A percentile compares a stretch with the other conserved stretches of the same genome.
phyloP scores from a whole-genome alignment of 352 stramenopile species.

The Pythium coloratum region DNA sequence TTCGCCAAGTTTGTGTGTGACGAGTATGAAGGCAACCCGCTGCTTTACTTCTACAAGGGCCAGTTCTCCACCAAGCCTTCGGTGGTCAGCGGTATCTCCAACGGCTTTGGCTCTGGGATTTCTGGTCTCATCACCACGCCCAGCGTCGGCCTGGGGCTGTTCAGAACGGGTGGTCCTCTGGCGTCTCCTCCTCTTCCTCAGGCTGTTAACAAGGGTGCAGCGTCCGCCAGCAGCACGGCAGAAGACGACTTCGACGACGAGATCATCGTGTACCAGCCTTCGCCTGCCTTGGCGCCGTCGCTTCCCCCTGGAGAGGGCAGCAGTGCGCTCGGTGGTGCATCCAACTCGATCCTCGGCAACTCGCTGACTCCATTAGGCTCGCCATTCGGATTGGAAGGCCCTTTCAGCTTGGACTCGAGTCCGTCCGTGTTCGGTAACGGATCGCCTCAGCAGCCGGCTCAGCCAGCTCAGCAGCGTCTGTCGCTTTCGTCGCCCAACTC shows the following conservation, averaged over 20 bases:
- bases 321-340: constrained; percentile 34
- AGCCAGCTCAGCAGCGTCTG: constrained; percentile 5
- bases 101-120: constrained; percentile 10
- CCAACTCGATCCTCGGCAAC: constrained; percentile 22
- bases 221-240: constrained; percentile 1
- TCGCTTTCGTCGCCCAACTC: constrained; percentile 24
- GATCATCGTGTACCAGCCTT: constrained; percentile 83
- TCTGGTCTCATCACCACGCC: neutral
- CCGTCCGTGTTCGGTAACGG: constrained; percentile 2
- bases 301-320: constrained; percentile 23
- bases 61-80: constrained; percentile 34
- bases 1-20: constrained; percentile 62
- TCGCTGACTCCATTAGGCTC: constrained; percentile 6
- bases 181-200: neutral
- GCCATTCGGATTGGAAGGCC: constrained; percentile 23
- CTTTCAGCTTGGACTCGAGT: constrained; percentile 26
- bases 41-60: constrained; percentile 54
- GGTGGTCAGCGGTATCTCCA: constrained; percentile 25
- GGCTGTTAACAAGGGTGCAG: neutral
- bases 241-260: constrained; percentile 80
- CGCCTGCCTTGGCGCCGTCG: constrained; percentile 34
- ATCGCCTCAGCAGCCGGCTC: neutral
- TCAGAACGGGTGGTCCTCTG: constrained; percentile 2
- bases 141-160: constrained; percentile 8
- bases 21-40: constrained; percentile 57